Evolutionary conservation across 257 asterid species (phyloP).

Genomic region (Nicotiana tabacum): DNA sequence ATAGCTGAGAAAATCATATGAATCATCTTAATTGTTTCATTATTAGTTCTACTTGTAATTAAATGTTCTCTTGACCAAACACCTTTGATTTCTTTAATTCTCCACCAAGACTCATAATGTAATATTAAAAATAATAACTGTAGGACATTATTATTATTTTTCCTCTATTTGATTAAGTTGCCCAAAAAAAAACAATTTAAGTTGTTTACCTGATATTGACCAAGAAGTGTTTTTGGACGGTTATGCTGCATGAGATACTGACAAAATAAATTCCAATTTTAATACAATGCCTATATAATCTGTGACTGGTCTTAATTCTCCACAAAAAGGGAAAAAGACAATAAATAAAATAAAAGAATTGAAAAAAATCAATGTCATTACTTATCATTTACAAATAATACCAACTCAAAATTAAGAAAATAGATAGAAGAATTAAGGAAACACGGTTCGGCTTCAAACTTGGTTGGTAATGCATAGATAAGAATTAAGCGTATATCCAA

Average conservation of each 20-base stretch:
- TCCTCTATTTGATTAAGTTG: not conserved
- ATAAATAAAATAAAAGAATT: not conserved
- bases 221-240: slow-evolving; percentile 34
- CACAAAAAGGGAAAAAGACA: not conserved
- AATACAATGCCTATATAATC: not conserved
- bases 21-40: not conserved
- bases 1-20: not conserved
- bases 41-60: slow-evolving; percentile 12
- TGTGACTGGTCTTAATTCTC: not conserved
- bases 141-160: not conserved
- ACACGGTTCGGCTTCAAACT: not conserved
- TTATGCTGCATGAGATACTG: slow-evolving; percentile 16
- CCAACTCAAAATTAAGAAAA: not conserved
- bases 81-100: slow-evolving; percentile 17
- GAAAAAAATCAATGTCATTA: not conserved
- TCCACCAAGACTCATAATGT: slow-evolving; percentile 18
- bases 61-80: slow-evolving; percentile 36
- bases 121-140: slow-evolving; percentile 26
- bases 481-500: not conserved
- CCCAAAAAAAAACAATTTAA: not conserved
- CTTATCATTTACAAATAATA: not conserved
- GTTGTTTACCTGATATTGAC: slow-evolving; percentile 34
- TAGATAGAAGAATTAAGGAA: not conserved
- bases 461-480: not conserved
- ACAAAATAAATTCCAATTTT: not conserved